phyloP scores from a whole-genome alignment of 139 green algal species.

The Chlamydomonas sp. region DNA sequence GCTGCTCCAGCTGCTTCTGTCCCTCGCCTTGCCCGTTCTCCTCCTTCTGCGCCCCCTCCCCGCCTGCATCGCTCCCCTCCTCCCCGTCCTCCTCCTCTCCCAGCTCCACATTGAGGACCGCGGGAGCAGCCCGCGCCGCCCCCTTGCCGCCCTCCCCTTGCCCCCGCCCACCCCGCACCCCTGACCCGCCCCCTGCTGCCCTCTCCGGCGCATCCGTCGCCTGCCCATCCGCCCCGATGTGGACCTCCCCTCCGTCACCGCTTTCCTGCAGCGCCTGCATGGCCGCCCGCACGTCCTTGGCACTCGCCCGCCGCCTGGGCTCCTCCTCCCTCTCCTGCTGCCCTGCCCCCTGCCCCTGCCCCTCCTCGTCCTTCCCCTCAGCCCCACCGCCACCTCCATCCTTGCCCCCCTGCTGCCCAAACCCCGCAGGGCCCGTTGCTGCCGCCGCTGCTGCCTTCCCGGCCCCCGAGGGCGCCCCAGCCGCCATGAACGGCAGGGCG shows the following conservation, averaged over 20 bases:
- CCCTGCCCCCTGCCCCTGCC: neutral
- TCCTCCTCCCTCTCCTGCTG: neutral
- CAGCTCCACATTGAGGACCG: neutral
- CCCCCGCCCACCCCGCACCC: neutral
- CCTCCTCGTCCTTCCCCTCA: neutral
- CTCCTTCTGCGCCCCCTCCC: neutral
- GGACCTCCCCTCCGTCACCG: neutral
- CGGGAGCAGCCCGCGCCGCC: neutral
- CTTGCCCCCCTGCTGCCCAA: neutral
- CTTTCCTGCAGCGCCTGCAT: conserved; percentile 27
- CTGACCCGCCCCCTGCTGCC: neutral
- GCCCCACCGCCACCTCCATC: neutral
- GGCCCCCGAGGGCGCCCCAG: neutral
- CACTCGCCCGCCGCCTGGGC: neutral
- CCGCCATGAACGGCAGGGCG: conserved; percentile 11
- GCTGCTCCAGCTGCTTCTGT: neutral
- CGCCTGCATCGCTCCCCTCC: neutral
- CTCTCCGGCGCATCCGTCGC: neutral
- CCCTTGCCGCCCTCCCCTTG: neutral
- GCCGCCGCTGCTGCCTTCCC: neutral
- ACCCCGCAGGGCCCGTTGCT: neutral
- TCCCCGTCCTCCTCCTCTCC: neutral
- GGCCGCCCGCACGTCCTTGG: conserved; percentile 36
- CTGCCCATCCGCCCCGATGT: neutral
- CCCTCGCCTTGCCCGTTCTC: neutral